A percentile compares a stretch with the other conserved stretches of the same genome.
Conservation (phyloP, 768 basidiomycete species). For the Galerina sulciceps region DNA sequence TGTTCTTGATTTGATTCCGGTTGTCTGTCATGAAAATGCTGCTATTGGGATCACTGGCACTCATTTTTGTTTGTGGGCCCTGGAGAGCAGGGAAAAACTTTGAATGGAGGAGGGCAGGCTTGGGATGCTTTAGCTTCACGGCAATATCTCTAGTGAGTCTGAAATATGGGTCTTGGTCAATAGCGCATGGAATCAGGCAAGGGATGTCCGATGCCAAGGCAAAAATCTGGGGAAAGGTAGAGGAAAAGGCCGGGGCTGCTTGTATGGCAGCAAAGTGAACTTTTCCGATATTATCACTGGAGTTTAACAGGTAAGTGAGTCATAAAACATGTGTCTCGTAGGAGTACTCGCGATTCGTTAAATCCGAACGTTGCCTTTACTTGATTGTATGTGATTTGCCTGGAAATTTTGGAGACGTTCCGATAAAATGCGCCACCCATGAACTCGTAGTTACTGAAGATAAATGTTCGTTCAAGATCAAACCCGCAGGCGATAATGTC, state of each 20-base stretch:
- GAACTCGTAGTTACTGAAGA: constrained; percentile 91
- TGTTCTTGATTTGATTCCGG: constrained; percentile 93
- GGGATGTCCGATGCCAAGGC: constrained; percentile 83
- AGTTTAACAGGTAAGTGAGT: background rate
- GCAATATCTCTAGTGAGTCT: constrained; percentile 97
- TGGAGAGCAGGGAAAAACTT: constrained; percentile 99
- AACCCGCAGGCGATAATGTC: constrained; percentile 98
- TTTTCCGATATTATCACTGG: constrained; percentile 97
- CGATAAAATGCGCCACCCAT: constrained; percentile 93
- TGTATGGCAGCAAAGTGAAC: constrained; percentile 96
- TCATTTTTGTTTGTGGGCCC: constrained; percentile 99
- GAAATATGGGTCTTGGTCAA: constrained; percentile 98
- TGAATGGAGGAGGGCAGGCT: constrained; percentile 89
- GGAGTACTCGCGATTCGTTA: constrained; percentile 81
- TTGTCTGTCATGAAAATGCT: constrained; percentile 98
- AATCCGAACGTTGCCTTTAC: constrained; percentile 97
- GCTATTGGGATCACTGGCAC: constrained; percentile 90
- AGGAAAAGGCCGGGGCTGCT: constrained; percentile 95
- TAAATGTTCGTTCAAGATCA: constrained; percentile 90
- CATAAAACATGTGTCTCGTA: background rate
- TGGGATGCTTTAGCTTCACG: constrained; percentile 91
- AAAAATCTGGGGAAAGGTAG: constrained; percentile 98
- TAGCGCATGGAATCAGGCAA: constrained; percentile 95
- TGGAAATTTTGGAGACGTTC: constrained; percentile 91
- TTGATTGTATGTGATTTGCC: constrained; percentile 92